Base-by-base conservation (phyloP, 495 filamentous ascomycete genomes). In the Acidiella bohemica region DNA sequence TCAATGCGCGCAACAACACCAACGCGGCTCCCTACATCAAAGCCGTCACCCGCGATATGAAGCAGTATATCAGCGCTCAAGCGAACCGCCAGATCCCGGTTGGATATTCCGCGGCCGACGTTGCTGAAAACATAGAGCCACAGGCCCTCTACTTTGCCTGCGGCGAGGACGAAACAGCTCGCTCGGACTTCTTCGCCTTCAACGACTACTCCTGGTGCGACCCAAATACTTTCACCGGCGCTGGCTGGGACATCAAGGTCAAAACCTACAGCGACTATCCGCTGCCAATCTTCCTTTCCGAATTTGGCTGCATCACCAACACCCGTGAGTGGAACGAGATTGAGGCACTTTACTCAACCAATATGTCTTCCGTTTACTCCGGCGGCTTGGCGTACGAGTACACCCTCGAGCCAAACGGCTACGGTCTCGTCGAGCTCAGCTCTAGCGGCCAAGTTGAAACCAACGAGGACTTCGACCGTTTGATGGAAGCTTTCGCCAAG, bases 191-290 rank as follows among this genome's bases (percentile, higher is more conserved):
- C 67, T 95, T 92, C 61, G 87, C 84, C 39, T 92, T 94, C 66
- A 96, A 96, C 63, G 88, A 94, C 42, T 94, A 95, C 69, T 84
- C 81, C 25, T 95, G 87, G 87, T 95, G 87, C 53, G 65, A 77
- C 29, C 78, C 81, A 39, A 70, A 63, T 43, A 26, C 10, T 30
- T 88, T 76, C 68, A 60, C 68, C 26, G 69, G 68, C 28, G 72
- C 77, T 3, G 68, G 84, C 48, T 96, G 86, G 86, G 68, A 82
- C 56, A 64, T 81, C 58, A 94, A 94, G 73, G 88, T 94, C 36
- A 71, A 81, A 67, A 82, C 77, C 60, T 94, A 90, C 68, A 78
- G 73, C 44, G 76, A 80, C 52, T 96, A 93, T 56, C 84, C 85
- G 45, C 63, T 94, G 32, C 88, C 88, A 17, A 78, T 95, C 49